Base-by-base conservation (phyloP, 1,284 basidiomycete genomes). In the Ganoderma lingzhi region DNA sequence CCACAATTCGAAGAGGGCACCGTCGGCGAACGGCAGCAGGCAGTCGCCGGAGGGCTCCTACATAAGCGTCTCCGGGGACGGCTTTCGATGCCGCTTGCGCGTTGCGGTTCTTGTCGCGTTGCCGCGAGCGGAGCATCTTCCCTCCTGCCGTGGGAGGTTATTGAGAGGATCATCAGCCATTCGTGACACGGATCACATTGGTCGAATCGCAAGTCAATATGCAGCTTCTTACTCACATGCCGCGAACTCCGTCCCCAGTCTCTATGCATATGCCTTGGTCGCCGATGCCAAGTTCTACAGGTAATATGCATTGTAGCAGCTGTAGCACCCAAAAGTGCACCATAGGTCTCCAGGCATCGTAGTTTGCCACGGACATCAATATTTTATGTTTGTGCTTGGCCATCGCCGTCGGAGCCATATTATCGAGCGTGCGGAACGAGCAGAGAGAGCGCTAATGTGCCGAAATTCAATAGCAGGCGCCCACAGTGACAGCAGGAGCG, bases 91-190 rank as follows among this genome's bases (percentile, higher is more conserved):
- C 6, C 2, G n/a, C n/a, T n/a, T 19, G 32, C 56, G 56, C 8
- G 15, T 58, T 9, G 56, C 56, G 32, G 56, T 58, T 37, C 56
- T 58, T 17, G 32, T 58, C 56, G 35, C 17, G 15, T 32, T 58
- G 35, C 15, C 6, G 3, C 56, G 12, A 30, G 1, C 4, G 30
- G 14, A 14, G 53, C 28, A 58, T 45, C 44, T 5, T 19, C 44
- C 17, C 44, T 19, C 44, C 53, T 55, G 14, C 53, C 53, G 8
- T 55, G 53, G 56, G 56, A 58, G 23, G 55, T 58, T 4, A 58
- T 58, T 17, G 32, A 37, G 32, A 58, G 55, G 55, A 19, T 58
- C 32, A 37, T 58, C 35, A 12, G 35, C 35, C 8, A 39, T 37
- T 58, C 6, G 35, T 35, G 35, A 6, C 6, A 19, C 44, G 19